These are phyloP conservation scores for Paramarasmius palmivorus DNA, from an alignment of 1,284 basidiomycete species.

Conservation along the genomic window DNA sequence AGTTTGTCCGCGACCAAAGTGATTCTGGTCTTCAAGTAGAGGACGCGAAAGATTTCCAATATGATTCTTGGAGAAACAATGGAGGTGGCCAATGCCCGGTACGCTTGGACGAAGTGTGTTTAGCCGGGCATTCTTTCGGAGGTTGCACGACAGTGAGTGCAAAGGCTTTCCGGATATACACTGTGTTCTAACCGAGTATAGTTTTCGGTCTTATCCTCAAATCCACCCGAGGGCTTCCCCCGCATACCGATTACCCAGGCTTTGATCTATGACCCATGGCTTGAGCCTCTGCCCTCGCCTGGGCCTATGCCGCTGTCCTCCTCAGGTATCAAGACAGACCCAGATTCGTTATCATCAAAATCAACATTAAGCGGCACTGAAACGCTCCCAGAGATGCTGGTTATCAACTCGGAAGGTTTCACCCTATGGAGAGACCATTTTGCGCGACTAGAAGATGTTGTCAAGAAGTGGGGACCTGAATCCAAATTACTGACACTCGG, in stretches of 20 bases:
- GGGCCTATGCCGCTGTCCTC: slow-evolving; percentile 39
- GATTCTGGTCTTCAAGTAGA: slow-evolving; percentile 31
- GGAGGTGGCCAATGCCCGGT: slow-evolving; percentile 30
- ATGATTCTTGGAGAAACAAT: slow-evolving; percentile 35
- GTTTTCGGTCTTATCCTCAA: slow-evolving; percentile 55
- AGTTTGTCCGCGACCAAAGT: slow-evolving; percentile 34
- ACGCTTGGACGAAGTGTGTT: slow-evolving; percentile 43
- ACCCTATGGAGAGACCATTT: slow-evolving; percentile 77
- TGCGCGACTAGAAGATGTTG: slow-evolving; percentile 48
- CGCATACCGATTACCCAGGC: slow-evolving; percentile 54
- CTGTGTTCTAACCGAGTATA: slow-evolving; percentile 22
- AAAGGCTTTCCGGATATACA: slow-evolving; percentile 1
- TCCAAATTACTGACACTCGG: slow-evolving; percentile 53
- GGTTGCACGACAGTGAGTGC: slow-evolving; percentile 67
- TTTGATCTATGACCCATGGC: slow-evolving; percentile 76
- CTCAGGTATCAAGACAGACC: neutral
- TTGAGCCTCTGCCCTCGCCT: slow-evolving; percentile 67
- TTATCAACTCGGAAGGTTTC: slow-evolving; percentile 75
- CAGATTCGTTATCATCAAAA: slow-evolving; percentile 10
- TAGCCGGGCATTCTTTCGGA: slow-evolving; percentile 79
- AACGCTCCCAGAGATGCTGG: slow-evolving; percentile 43
- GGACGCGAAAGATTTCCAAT: slow-evolving; percentile 38
- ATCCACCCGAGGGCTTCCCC: slow-evolving; percentile 38
- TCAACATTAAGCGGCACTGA: slow-evolving; percentile 15
- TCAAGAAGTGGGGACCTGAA: slow-evolving; percentile 51